These are phyloP conservation scores for Leptographium radiaticola DNA, from an alignment of 2,329 filamentous ascomycete genomes.

Conservation along the genomic window DNA sequence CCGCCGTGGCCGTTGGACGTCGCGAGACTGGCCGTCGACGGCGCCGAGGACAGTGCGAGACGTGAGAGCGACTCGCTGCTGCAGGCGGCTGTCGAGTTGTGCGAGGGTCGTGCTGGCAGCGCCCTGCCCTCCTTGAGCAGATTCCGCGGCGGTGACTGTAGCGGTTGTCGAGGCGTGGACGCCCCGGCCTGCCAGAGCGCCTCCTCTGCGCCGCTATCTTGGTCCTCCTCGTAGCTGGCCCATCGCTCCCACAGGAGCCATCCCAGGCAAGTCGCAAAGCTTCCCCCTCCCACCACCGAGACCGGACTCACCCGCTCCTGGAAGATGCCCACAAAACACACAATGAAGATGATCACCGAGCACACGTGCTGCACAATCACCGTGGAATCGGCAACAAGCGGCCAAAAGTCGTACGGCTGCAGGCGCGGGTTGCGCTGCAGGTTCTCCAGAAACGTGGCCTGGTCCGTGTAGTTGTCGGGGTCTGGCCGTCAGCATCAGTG, in stretches of 20 bases:
- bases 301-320: slow-evolving; percentile 79
- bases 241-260: slow-evolving; percentile 90
- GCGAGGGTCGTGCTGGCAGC: background rate
- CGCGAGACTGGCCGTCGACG: background rate
- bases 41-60: background rate
- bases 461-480: slow-evolving; percentile 98
- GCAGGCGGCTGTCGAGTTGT: background rate
- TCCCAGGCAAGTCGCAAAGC: slow-evolving; percentile 66
- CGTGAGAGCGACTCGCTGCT: background rate
- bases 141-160: background rate
- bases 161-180: background rate
- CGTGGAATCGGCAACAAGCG: slow-evolving; percentile 83
- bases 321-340: slow-evolving; percentile 84
- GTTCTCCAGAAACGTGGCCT: slow-evolving; percentile 90
- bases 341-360: slow-evolving; percentile 86
- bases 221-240: slow-evolving; percentile 50
- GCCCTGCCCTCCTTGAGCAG: background rate
- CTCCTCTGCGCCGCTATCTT: background rate
- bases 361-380: slow-evolving; percentile 96
- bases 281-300: slow-evolving; percentile 78
- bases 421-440: slow-evolving; percentile 88
- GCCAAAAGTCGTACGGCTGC: slow-evolving; percentile 96
- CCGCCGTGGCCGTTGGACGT: background rate
- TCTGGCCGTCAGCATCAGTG: slow-evolving; percentile 35
- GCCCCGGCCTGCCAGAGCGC: background rate